A percentile compares a stretch with the other conserved stretches of the same genome.
Conservation (phyloP, 192 early-diverging fungal species). For the Rhizoclosmatium globosum region DNA sequence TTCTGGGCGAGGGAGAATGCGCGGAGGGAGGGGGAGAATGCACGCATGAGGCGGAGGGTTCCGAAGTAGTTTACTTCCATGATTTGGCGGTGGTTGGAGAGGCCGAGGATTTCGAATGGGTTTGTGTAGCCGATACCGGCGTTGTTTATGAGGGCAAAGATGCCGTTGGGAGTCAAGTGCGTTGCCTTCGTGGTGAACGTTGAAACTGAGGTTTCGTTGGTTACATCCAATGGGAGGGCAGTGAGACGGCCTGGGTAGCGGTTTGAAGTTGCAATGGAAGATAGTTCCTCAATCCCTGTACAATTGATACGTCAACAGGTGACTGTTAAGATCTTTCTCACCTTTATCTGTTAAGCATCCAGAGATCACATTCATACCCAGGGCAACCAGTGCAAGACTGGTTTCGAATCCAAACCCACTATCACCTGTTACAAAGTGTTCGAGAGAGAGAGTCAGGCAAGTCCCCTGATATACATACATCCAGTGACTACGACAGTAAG, state of each 20-base stretch:
- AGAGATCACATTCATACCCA: conserved; percentile 35
- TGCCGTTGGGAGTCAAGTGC: conserved; percentile 13
- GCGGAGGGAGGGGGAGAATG: conserved; percentile 38
- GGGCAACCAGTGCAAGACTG: conserved; percentile 21
- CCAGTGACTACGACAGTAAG: conserved; percentile 42
- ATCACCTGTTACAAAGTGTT: conserved; percentile 30
- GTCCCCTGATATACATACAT: conserved; percentile 14
- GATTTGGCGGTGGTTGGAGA: conserved; percentile 24
- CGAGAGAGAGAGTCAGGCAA: neutral
- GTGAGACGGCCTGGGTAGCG: conserved; percentile 12
- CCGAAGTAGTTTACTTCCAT: conserved; percentile 51
- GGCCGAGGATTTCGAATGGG: conserved; percentile 27
- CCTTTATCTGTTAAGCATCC: conserved; percentile 43
- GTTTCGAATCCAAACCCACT: conserved; percentile 46
- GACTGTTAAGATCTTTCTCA: conserved; percentile 11
- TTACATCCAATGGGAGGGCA: conserved; percentile 43
- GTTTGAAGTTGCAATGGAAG: neutral
- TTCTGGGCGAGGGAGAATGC: neutral
- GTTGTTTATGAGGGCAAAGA: conserved; percentile 48
- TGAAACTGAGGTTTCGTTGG: conserved; percentile 39
- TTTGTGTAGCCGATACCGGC: conserved; percentile 41
- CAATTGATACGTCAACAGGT: neutral
- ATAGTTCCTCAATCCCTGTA: neutral
- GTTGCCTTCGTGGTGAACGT: conserved; percentile 9
- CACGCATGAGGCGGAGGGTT: conserved; percentile 45